Evolutionary conservation across 2,329 filamentous ascomycete genomes (phyloP), one percentile per base, ranked within the genome.

Genomic region (Biscogniauxia mediterranea): DNA sequence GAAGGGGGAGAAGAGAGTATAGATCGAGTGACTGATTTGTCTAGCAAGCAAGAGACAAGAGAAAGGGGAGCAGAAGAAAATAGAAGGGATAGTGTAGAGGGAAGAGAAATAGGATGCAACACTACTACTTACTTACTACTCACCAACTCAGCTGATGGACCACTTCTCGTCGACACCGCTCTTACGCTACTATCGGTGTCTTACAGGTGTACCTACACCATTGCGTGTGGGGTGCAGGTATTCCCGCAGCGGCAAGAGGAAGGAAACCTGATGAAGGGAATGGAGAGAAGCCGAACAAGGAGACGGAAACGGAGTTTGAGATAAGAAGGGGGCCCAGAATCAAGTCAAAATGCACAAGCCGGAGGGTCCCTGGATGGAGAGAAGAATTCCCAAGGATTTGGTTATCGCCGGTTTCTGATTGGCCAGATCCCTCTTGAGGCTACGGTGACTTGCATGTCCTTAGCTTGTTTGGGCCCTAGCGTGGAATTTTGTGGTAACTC

Each of bases 391-490:
- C 32, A 5, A 15, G 13, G 17, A 46, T n/a, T 46, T 56, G 61
- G 61, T 60, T 65, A 67, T 67, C 63, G 58, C 54, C n/a, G 17
- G 23, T 25, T 2, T 59, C 20, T 65, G 60, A 65, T 67, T 67
- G 2, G 65, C 17, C 13, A n/a, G 55, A 11, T 23, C n/a, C 50
- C 11, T n/a, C 55, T 58, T 58, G 51, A 61, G 21, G 46, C 61
- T 57, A 56, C 57, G 62, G 64, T 66, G 61, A 65, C 63, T 65
- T 65, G 63, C 63, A 63, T 65, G 64, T 61, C 60, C 23, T 42
- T 54, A 56, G 5, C 25, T 13, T 60, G n/a, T 50, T 25, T 15
- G 38, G 54, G 51, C 42, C 55, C 58, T 63, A 56, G 54, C 52
- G 52, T 13, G 23, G 52, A 6, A 6, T 26, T 53, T 21, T 26